phyloP scores from a whole-genome alignment of 352 stramenopile genomes.

The Globisporangium acanthophoron region DNA sequence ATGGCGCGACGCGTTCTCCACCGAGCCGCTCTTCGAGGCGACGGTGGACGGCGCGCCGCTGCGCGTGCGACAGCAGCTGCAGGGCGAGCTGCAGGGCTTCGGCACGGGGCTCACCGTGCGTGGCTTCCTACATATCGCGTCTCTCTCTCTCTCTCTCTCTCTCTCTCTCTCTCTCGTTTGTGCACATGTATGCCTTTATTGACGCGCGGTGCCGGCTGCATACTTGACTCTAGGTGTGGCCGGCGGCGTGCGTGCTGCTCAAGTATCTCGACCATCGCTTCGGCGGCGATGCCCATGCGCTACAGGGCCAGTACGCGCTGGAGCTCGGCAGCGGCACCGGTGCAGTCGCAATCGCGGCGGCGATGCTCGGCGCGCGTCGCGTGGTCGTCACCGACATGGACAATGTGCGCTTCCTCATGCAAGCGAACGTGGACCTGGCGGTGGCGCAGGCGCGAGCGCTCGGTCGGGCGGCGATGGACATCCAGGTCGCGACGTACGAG shows the following conservation, averaged over 20 bases:
- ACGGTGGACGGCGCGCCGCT: slow-evolving; percentile 33
- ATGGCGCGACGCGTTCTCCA: slow-evolving; percentile 70
- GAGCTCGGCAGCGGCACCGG: slow-evolving; percentile 92
- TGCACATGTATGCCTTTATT: too few relatives aligned
- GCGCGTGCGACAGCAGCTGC: slow-evolving; percentile 65
- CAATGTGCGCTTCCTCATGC: slow-evolving; percentile 86
- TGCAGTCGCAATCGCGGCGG: slow-evolving; percentile 84
- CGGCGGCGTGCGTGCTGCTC: slow-evolving; percentile 70
- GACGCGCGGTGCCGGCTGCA: too few relatives aligned
- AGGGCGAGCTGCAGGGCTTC: slow-evolving; percentile 78
- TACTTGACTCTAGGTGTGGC: slow-evolving; percentile 42
- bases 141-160: background rate
- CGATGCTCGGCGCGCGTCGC: slow-evolving; percentile 71
- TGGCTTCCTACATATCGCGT: background rate
- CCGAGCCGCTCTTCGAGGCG: slow-evolving; percentile 58
- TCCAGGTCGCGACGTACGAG: slow-evolving; percentile 85
- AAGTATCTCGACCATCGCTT: slow-evolving; percentile 74
- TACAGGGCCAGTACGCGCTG: slow-evolving; percentile 55
- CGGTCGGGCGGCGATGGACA: slow-evolving; percentile 15
- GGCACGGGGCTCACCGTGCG: slow-evolving; percentile 66
- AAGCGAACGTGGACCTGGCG: slow-evolving; percentile 74
- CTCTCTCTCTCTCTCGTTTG: too few relatives aligned
- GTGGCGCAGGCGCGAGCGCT: slow-evolving; percentile 18
- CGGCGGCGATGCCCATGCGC: slow-evolving; percentile 1
- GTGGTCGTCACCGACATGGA: slow-evolving; percentile 91